Evolutionary conservation across 768 basidiomycete species (phyloP).

Genomic region (Kwoniella shandongensis): DNA sequence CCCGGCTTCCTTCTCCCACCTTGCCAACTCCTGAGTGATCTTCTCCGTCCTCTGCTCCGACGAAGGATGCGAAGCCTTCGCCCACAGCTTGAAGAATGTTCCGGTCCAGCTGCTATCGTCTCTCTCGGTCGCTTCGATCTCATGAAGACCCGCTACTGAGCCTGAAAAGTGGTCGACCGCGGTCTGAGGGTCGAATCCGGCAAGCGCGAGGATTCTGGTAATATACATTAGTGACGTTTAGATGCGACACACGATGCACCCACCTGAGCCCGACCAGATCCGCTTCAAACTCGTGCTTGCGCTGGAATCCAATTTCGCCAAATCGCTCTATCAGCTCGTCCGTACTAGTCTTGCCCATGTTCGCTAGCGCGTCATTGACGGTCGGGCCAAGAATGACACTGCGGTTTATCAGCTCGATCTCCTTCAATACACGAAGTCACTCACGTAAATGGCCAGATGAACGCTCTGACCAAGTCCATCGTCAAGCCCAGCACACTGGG

Average conservation of each 20-base stretch:
- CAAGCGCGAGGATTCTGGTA: constrained; percentile 78
- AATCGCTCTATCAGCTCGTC: constrained; percentile 48
- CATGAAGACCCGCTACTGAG: constrained; percentile 44
- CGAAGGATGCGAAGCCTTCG: constrained; percentile 63
- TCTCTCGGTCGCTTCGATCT: constrained; percentile 36
- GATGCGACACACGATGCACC: constrained; percentile 21
- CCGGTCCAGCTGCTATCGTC: constrained; percentile 51
- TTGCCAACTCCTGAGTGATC: constrained; percentile 66
- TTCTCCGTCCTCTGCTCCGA: constrained; percentile 64
- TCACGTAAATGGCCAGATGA: constrained; percentile 87
- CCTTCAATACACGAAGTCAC: constrained; percentile 50
- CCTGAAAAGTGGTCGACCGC: constrained; percentile 81
- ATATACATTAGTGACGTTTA: neutral
- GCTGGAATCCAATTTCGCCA: constrained; percentile 73
- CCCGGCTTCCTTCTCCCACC: constrained; percentile 63
- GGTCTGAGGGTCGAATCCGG: constrained; percentile 81
- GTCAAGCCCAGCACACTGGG: constrained; percentile 75
- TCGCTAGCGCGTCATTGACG: constrained; percentile 87
- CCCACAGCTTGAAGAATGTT: constrained; percentile 57
- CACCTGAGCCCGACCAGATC: constrained; percentile 83
- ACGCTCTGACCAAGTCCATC: constrained; percentile 71
- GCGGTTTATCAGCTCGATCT: constrained; percentile 27
- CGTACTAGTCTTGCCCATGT: constrained; percentile 72
- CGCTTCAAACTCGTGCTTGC: constrained; percentile 86
- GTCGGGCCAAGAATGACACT: constrained; percentile 73